Base-by-base conservation (phyloP, 495 filamentous ascomycete species). In the Choiromyces venosus region DNA sequence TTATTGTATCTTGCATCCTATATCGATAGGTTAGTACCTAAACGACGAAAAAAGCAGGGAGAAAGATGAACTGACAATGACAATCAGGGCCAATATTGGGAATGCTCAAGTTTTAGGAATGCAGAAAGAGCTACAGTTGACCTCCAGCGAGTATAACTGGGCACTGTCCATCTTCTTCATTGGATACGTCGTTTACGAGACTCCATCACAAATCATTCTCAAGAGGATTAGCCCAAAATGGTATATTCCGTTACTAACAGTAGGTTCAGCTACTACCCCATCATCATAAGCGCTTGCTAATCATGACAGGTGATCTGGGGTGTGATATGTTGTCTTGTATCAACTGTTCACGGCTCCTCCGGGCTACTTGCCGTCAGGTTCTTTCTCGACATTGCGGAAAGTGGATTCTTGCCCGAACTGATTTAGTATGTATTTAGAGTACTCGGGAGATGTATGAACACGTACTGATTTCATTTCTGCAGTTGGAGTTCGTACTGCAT, bases 171-270 rank as follows among this genome's bases (percentile, higher is more conserved):
- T 85, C 71, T 86, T 87, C 78, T 92, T 91, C 81, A 88, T 92
- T 77, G 84, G 89, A 46, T 92, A 92, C 76, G 81, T 86, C 6
- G 82, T 86, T 4, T 86, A 91, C 70, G 89, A 91, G 76, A 84
- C 91, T 14, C 89, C 88, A 4, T 87, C 85, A 74, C 91, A 92
- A 71, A 83, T 91, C 68, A 71, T 91, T 10, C 82, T 92, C 70
- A 91, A 89, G 83, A 85, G 82, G 66, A 74, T 90, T 70, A 83
- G 86, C 61, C 87, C 87, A 0, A 87, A 85, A 70, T 85, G 87
- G 73, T 92, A 89, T 86, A 84, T 93, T 25, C 89, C 91, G 0
- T 74, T 85, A 6, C 78, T 87, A n/a, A 84, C 87, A n/a, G 82
- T 82, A 72, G 84, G 82, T 14, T 87, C 86, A 64, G 85, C 85